Evolutionary conservation across 202 grass and related monocot species (phyloP), one percentile per base, ranked within the genome.

Genomic region (Bolboschoenoplectus hybrid): DNA sequence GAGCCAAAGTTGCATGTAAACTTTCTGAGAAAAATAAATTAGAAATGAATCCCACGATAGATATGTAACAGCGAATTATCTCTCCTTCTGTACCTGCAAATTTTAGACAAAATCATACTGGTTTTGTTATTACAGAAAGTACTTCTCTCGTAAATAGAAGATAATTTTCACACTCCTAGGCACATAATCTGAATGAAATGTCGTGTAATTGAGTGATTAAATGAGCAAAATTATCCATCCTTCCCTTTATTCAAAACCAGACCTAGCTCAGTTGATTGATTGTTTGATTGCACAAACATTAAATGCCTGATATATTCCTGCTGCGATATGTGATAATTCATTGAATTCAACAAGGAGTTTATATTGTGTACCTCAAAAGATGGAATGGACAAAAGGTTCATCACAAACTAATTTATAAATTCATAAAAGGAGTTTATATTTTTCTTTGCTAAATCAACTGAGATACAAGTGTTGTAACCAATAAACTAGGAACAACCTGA

Each of bases 41-140:
- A 69, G 4, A 73, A 47, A 19, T 9, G 16, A 46, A 71, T 49
- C 69, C 43, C 41, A 40, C 12, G 41, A 71, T 45, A 17, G 17
- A n/a, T 40, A 49, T 49, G 16, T 43, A 73, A 73, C 43, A 49
- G 16, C 11, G 41, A 38, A 43, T 3, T 26, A 2, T 7, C 3
- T 67, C 16, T 73, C 74, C 74, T 39, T 78, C 74, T 56, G 20
- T n/a, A 78, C 74, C 74, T 78, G 51, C 26, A 78, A 78, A 57
- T 36, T 78, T 57, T 40, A 78, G 52, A 56, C 50, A 56, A 57
- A 57, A 73, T 38, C 47, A 74, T 3, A 56, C 11, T 40, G 11
- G 26, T 56, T 78, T 51, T 39, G 74, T 57, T 78, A 50, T 17
- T 20, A 49, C n/a, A 47, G 17, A 49, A 73, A 72, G 46, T 0